Evolutionary conservation across 768 basidiomycete genomes (phyloP), one percentile per base, ranked within the genome.

Genomic region (Cystobasidium tubakii): DNA sequence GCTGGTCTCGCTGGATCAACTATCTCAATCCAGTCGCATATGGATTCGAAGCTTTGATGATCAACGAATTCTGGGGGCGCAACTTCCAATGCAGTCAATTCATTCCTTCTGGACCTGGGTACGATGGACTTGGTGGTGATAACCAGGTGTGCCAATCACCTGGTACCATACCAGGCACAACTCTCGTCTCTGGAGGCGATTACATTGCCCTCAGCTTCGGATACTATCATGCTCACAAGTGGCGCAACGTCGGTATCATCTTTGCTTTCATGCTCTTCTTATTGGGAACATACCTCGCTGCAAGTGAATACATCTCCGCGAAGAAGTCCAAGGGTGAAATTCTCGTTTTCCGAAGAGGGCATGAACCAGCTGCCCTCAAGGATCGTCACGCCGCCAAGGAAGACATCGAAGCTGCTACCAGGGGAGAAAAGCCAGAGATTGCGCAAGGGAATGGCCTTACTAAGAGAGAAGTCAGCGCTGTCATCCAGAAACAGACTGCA

Each of bases 21-120:
- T 92, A 92, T 80, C 79, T 91, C 74, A 88, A 93, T 78, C 92
- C 92, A 0, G 81, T 92, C 64, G 82, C 86, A 0, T 92, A 90
- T 82, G 87, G 86, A 0, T 92, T 89, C 85, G 86, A 89, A 76
- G 87, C 86, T 1, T 83, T 85, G 43, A 89, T 94, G 87, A 87
- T 89, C 81, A 93, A 93, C 80, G 92, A 95, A 80, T 92, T 92
- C 81, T 86, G 84, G 83, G 86, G 86, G 21, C 86, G 87, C 42
- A 80, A 85, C 23, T 90, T 88, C 67, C 23, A 66, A 21, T 82
- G 82, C 70, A 74, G 77, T 1, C 27, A 73, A 15, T 80, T 79
- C 64, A 77, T 82, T 23, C 82, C 82, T 7, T 57, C 76, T 9
- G 79, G 78, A 0, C 78, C 79, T 1, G 75, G 71, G 0, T 81